Conservation (phyloP, 1,284 basidiomycete genomes). For the Austroboletus sp. region DNA sequence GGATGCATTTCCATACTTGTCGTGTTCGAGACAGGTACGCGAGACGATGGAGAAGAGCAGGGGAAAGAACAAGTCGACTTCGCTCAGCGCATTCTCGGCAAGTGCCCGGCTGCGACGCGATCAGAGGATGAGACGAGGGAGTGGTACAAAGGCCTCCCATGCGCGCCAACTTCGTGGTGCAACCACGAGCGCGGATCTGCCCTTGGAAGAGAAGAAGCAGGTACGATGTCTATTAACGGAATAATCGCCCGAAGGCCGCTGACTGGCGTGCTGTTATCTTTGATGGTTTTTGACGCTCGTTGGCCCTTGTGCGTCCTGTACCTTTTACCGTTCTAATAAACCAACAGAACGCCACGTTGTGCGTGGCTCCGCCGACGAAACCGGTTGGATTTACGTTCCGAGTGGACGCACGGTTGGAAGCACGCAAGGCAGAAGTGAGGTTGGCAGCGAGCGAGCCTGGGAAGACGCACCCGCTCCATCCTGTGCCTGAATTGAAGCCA, state of each 20-base stretch:
- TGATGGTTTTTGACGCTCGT: constrained; percentile 5
- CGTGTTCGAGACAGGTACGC: constrained; percentile 12
- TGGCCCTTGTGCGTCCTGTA: constrained; percentile 12
- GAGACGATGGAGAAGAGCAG: constrained; percentile 7
- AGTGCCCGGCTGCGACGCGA: constrained; percentile 3
- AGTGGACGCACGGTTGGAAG: constrained; percentile 40
- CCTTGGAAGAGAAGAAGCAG: constrained; percentile 27
- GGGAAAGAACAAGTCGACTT: constrained; percentile 5
- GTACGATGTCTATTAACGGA: constrained; percentile 29
- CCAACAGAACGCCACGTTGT: constrained; percentile 24
- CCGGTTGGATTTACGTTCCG: constrained; percentile 49
- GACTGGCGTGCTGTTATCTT: constrained; percentile 14
- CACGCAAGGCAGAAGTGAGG: constrained; percentile 31
- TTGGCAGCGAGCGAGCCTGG: constrained; percentile 21
- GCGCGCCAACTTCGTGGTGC: constrained; percentile 13
- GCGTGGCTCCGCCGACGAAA: constrained; percentile 39
- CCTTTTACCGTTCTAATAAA: constrained; percentile 10
- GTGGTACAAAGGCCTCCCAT: background rate
- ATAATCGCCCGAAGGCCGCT: constrained; percentile 19
- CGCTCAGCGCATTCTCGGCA: constrained; percentile 4
- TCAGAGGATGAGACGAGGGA: constrained; percentile 1
- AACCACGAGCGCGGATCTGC: constrained; percentile 19
- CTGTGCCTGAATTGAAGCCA: constrained; percentile 50
- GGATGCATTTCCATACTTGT: constrained; percentile 18
- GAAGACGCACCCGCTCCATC: constrained; percentile 17